Conservation (phyloP, 2,329 filamentous ascomycete genomes). For the Parasarocladium wereldwijsianum region DNA sequence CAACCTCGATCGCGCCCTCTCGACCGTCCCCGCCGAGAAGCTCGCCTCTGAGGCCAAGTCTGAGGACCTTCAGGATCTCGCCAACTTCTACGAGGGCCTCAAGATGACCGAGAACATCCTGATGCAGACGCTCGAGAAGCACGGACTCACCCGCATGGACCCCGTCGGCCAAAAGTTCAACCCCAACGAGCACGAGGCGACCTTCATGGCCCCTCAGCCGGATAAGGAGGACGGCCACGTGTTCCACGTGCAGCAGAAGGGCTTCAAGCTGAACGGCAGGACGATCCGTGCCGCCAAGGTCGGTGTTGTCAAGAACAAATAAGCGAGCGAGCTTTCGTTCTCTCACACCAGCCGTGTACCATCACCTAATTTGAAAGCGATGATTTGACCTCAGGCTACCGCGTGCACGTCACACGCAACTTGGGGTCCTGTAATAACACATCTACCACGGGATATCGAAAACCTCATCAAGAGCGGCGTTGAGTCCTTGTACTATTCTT, state of each 20-base stretch:
- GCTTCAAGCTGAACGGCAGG: slow-evolving; percentile 84
- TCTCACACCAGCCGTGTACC: too few relatives aligned
- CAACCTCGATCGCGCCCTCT: slow-evolving; percentile 88
- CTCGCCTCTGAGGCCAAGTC: slow-evolving; percentile 36
- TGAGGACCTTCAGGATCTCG: slow-evolving; percentile 53
- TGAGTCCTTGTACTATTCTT: too few relatives aligned
- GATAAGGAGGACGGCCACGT: slow-evolving; percentile 84
- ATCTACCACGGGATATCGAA: too few relatives aligned
- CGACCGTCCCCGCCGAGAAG: slow-evolving; percentile 62
- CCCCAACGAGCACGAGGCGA: slow-evolving; percentile 91
- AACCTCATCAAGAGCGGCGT: too few relatives aligned
- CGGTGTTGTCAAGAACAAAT: slow-evolving; percentile 77
- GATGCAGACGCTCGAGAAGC: slow-evolving; percentile 79
- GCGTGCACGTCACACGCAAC: too few relatives aligned
- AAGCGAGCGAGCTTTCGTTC: slow-evolving; percentile 9
- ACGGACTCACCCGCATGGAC: slow-evolving; percentile 81
- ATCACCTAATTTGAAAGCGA: too few relatives aligned
- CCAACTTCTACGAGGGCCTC: slow-evolving; percentile 72
- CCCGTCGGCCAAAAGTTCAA: slow-evolving; percentile 81
- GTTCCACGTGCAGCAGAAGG: slow-evolving; percentile 89
- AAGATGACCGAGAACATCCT: slow-evolving; percentile 91
- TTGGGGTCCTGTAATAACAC: too few relatives aligned
- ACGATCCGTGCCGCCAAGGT: slow-evolving; percentile 88
- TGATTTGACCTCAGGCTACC: too few relatives aligned
- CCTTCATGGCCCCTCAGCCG: slow-evolving; percentile 78